A percentile compares a stretch with the other conserved stretches of the same genome.
These are phyloP conservation scores for Bromus sterilis DNA, from an alignment of 176 grass and related monocot genomes.

Conservation along the genomic window DNA sequence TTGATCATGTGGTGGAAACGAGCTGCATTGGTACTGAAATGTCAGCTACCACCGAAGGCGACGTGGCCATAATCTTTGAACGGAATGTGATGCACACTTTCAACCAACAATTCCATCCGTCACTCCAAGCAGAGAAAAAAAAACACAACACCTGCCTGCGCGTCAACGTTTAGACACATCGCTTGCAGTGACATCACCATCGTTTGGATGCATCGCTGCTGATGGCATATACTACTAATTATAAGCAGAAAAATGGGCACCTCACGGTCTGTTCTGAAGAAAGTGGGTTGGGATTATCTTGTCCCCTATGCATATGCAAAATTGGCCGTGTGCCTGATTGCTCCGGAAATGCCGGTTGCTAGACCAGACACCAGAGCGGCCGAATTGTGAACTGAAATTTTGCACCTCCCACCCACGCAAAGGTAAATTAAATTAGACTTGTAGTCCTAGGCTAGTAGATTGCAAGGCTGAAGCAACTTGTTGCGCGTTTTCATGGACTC, in stretches of 20 bases:
- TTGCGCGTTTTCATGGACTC: not conserved
- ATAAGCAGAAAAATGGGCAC: not conserved
- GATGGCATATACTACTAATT: not conserved
- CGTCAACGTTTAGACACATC: not conserved
- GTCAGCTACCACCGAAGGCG: not conserved
- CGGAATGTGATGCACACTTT: slow-evolving; percentile 6
- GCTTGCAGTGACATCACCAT: no score
- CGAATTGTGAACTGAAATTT: not conserved
- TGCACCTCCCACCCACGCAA: not conserved
- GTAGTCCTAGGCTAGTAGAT: not conserved
- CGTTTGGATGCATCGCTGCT: not conserved
- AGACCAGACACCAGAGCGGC: no score
- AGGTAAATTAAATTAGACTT: not conserved
- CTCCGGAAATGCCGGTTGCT: not conserved
- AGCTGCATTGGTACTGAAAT: not conserved
- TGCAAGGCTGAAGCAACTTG: not conserved
- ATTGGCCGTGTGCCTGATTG: not conserved
- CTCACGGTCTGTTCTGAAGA: not conserved
- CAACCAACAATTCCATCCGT: not conserved
- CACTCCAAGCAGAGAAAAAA: not conserved
- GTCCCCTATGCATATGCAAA: not conserved
- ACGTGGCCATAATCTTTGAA: not conserved
- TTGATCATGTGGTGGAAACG: not conserved
- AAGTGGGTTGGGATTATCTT: not conserved
- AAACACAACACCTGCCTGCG: not conserved